phyloP scores from a whole-genome alignment of 345 rosid species.

The Pseudoturritis turrita region DNA sequence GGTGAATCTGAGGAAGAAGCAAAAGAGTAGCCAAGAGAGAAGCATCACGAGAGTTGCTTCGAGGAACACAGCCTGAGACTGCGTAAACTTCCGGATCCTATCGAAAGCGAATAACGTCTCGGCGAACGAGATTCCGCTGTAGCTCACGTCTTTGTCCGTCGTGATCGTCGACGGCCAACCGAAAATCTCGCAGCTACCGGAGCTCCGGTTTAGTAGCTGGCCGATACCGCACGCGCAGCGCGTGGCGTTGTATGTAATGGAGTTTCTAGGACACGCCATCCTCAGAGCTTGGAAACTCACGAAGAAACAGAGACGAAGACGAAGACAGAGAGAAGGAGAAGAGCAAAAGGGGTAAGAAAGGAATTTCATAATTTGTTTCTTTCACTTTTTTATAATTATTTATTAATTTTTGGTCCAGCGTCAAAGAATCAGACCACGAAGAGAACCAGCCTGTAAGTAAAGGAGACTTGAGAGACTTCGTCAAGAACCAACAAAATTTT shows the following conservation, averaged over 20 bases:
- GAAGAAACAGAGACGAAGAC: not conserved
- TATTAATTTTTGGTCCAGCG: not conserved
- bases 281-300: slow-evolving; percentile 1
- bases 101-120: slow-evolving; percentile 69
- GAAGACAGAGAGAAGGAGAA: not conserved
- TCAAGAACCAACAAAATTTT: not conserved
- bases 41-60: slow-evolving; percentile 78
- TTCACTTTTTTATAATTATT: not conserved
- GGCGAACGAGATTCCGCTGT: slow-evolving; percentile 44
- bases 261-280: slow-evolving; percentile 57
- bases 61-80: slow-evolving; percentile 88
- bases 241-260: slow-evolving; percentile 59
- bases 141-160: slow-evolving; percentile 48
- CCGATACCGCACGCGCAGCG: slow-evolving; percentile 82
- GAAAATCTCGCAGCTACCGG: slow-evolving; percentile 49
- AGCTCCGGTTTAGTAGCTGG: slow-evolving; percentile 42
- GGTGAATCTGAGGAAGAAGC: slow-evolving; percentile 64
- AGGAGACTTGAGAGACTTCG: not conserved
- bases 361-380: not conserved
- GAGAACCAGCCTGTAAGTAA: slow-evolving; percentile 16
- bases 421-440: slow-evolving; percentile 13
- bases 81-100: slow-evolving; percentile 66
- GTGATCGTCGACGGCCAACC: slow-evolving; percentile 35
- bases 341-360: slow-evolving; percentile 19
- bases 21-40: slow-evolving; percentile 68